These are phyloP conservation scores for Bipolaris zeicola DNA, from an alignment of 2,329 filamentous ascomycete genomes.

Conservation along the genomic window DNA sequence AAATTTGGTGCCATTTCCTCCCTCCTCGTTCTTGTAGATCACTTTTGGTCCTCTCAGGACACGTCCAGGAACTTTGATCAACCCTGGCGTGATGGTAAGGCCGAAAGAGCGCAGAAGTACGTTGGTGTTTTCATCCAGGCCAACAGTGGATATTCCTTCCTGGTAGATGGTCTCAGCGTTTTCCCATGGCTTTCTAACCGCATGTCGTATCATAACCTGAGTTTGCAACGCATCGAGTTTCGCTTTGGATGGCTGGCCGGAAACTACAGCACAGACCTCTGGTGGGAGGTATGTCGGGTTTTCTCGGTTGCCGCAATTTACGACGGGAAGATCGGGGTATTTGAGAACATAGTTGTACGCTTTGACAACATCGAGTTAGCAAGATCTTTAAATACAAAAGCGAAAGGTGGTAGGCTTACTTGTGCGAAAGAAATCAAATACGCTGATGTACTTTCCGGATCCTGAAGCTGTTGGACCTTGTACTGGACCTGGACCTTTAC, in stretches of 20 bases:
- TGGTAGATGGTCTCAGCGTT: constrained; percentile 28
- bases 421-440: constrained; percentile 26
- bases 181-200: constrained; percentile 32
- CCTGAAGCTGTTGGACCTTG: constrained; percentile 5
- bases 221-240: constrained; percentile 32
- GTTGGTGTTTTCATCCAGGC: constrained; percentile 22
- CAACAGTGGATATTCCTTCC: constrained; percentile 21
- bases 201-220: constrained; percentile 33
- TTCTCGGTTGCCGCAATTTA: constrained; percentile 32
- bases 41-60: constrained; percentile 66
- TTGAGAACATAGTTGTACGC: constrained; percentile 20
- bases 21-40: constrained; percentile 56
- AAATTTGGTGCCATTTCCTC: constrained; percentile 13
- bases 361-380: background rate
- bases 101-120: constrained; percentile 58
- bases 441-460: constrained; percentile 25
- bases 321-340: constrained; percentile 22
- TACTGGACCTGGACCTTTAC: background rate
- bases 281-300: constrained; percentile 33
- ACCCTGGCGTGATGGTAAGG: constrained; percentile 61
- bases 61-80: constrained; percentile 74
- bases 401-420: constrained; percentile 6
- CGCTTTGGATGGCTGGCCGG: constrained; percentile 29
- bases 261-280: constrained; percentile 31
- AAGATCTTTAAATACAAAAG: background rate